Conservation (phyloP, 2,329 filamentous ascomycete genomes). For the Niveomyces coronatus region DNA sequence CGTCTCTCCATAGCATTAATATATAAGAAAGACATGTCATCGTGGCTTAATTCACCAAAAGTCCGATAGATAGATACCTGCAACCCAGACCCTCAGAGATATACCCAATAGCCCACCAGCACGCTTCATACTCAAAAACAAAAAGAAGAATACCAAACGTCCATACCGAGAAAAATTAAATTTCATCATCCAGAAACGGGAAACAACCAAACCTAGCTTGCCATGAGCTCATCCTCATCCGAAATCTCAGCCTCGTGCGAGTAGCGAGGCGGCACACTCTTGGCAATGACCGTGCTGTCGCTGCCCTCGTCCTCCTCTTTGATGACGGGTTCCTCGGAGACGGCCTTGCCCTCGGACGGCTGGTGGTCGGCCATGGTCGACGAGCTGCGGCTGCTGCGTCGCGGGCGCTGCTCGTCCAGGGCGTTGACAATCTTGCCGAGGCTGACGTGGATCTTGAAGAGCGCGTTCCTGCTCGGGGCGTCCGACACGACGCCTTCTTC, state of each 20-base stretch:
- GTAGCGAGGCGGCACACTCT: no score
- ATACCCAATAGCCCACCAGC: slow-evolving; percentile 3
- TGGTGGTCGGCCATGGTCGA: slow-evolving; percentile 26
- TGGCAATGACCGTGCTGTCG: slow-evolving; percentile 22
- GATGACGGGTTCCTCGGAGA: slow-evolving; percentile 33
- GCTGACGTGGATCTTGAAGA: slow-evolving; percentile 58
- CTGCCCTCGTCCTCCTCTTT: slow-evolving; percentile 38
- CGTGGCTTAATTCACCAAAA: no score
- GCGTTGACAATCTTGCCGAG: slow-evolving; percentile 57
- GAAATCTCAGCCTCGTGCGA: slow-evolving; percentile 12
- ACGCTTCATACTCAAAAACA: slow-evolving; percentile 3
- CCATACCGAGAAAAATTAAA: not conserved
- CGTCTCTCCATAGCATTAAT: not conserved
- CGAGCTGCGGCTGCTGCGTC: slow-evolving; percentile 34
- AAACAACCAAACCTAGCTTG: no score
- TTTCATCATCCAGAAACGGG: no score
- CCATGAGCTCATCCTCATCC: slow-evolving; percentile 25
- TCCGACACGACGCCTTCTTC: slow-evolving; percentile 51
- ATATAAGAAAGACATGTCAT: not conserved
- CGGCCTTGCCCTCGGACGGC: slow-evolving; percentile 27
- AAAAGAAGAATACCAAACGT: not conserved
- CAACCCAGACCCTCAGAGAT: slow-evolving; percentile 5
- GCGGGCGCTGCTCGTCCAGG: slow-evolving; percentile 36
- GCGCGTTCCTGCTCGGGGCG: slow-evolving; percentile 50
- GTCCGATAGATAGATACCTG: slow-evolving; percentile 4